A percentile compares a stretch with the other conserved stretches of the same genome.
Conservation (phyloP, 2,329 filamentous ascomycete species). For the Arthrobotrys iridis region DNA sequence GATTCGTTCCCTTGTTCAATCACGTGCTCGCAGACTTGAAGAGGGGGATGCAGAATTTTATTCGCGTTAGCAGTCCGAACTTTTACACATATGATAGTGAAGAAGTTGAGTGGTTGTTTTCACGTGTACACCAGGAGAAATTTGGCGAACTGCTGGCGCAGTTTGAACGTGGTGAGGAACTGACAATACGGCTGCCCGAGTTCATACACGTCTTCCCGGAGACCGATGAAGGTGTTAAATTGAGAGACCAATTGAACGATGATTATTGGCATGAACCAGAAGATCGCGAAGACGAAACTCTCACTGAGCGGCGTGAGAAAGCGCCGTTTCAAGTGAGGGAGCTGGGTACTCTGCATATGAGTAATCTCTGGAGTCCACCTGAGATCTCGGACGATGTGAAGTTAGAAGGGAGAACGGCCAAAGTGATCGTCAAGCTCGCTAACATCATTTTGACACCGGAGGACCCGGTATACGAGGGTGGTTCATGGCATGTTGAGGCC, state of each 20-base stretch:
- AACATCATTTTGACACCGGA: constrained; percentile 70
- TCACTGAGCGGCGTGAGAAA: background rate
- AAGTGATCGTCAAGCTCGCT: constrained; percentile 73
- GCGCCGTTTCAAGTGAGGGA: constrained; percentile 31
- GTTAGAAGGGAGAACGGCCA: constrained; percentile 64
- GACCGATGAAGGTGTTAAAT: background rate
- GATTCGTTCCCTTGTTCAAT: constrained; percentile 50
- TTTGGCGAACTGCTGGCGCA: constrained; percentile 24
- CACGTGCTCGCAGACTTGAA: constrained; percentile 37
- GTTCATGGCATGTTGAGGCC: constrained; percentile 69
- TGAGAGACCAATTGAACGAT: background rate
- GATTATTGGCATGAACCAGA: background rate
- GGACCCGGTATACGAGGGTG: constrained; percentile 65
- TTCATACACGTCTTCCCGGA: background rate
- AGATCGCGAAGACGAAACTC: background rate
- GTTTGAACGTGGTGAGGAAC: constrained; percentile 32
- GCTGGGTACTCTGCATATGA: background rate
- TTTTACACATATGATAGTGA: background rate
- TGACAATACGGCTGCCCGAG: background rate
- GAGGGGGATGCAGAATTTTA: background rate
- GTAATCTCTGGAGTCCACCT: background rate
- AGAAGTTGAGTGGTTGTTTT: constrained; percentile 16
- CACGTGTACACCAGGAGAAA: background rate
- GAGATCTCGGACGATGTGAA: background rate
- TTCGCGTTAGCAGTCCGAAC: background rate